A percentile compares a stretch with the other conserved stretches of the same genome.
Conservation (phyloP, 805 yeast genomes). For the Kazachstania taianensis region DNA sequence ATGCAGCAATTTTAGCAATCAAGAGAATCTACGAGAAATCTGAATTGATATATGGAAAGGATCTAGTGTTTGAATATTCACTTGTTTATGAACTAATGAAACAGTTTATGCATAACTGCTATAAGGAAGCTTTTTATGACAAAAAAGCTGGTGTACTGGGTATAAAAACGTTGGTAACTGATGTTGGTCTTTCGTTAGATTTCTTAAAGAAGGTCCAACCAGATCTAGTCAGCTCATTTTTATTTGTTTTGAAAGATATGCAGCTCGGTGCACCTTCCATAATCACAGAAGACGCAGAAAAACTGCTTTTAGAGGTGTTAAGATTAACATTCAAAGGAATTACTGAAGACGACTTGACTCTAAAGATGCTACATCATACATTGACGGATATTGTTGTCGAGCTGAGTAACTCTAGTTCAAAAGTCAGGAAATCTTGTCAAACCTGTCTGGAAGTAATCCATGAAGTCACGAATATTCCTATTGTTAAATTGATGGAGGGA, state of each 20-base stretch:
- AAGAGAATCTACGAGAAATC: constrained; percentile 53
- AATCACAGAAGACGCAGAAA: constrained; percentile 63
- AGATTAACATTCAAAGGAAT: constrained; percentile 54
- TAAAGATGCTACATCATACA: constrained; percentile 69
- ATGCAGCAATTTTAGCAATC: constrained; percentile 60
- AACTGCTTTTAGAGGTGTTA: constrained; percentile 53
- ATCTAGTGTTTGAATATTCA: constrained; percentile 61
- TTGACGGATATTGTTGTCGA: constrained; percentile 89
- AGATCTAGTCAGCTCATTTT: constrained; percentile 76
- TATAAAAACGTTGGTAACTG: constrained; percentile 59
- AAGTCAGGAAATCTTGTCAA: constrained; percentile 76
- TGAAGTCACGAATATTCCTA: constrained; percentile 56
- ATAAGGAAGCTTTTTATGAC: constrained; percentile 74
- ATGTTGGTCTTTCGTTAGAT: constrained; percentile 51
- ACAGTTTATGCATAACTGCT: constrained; percentile 82
- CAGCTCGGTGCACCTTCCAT: constrained; percentile 78
- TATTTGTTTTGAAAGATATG: constrained; percentile 84
- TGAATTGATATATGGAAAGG: constrained; percentile 56
- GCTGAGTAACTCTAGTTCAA: constrained; percentile 75
- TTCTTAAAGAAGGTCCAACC: constrained; percentile 74
- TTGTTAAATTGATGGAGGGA: constrained; percentile 68
- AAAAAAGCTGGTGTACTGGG: constrained; percentile 89
- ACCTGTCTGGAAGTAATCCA: constrained; percentile 57
- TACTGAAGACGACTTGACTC: constrained; percentile 45
- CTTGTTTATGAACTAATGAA: constrained; percentile 67